These are phyloP conservation scores for Cardamine resedifolia DNA, from an alignment of 345 rosid species.

Conservation along the genomic window DNA sequence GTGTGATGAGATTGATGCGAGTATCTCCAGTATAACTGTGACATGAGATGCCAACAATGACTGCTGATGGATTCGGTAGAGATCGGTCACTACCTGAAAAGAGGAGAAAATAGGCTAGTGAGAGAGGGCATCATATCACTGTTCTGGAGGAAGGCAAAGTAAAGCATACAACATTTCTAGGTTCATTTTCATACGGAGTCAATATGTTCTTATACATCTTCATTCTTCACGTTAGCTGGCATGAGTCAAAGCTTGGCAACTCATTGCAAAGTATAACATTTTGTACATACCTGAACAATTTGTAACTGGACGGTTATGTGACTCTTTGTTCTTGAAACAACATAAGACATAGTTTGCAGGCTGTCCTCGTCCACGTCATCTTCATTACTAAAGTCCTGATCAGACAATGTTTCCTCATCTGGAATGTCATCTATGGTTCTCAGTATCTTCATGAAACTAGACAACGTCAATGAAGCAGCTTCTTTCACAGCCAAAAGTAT, in stretches of 20 bases:
- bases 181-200: not conserved
- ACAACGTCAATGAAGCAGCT: conserved; percentile 60
- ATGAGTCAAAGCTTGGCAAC: conserved; percentile 20
- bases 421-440: conserved; percentile 63
- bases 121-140: not conserved
- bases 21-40: conserved; percentile 51
- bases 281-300: conserved; percentile 58
- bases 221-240: conserved; percentile 2
- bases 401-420: conserved; percentile 62
- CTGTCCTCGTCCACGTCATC: conserved; percentile 69
- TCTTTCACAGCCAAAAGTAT: conserved; percentile 67
- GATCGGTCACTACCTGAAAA: conserved; percentile 67
- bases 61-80: conserved; percentile 52
- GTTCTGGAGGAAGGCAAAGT: conserved; percentile 6
- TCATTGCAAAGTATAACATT: conserved; percentile 2
- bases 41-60: conserved; percentile 53
- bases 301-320: conserved; percentile 78
- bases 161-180: not conserved
- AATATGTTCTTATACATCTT: not conserved
- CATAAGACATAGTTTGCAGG: conserved; percentile 73
- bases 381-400: conserved; percentile 53
- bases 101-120: conserved; percentile 18
- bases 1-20: conserved; percentile 61
- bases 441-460: conserved; percentile 68
- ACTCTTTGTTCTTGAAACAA: conserved; percentile 79